A percentile compares a stretch with the other conserved stretches of the same genome.
These are phyloP conservation scores for Lipomyces starkeyi DNA, from an alignment of 805 yeast species.

Conservation along the genomic window DNA sequence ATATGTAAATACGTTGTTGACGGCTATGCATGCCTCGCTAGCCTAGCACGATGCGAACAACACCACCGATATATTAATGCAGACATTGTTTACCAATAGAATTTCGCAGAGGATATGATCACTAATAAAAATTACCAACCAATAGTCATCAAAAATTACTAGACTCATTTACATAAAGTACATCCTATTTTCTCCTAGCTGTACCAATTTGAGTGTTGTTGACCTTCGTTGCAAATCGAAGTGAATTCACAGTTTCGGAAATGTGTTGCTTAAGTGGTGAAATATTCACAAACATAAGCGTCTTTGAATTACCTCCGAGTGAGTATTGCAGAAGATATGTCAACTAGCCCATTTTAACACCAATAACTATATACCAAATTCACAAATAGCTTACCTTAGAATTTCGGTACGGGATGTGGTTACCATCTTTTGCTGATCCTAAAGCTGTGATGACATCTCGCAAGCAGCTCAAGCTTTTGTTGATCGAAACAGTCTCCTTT, in stretches of 20 bases:
- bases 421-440: constrained; percentile 48
- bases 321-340: constrained; percentile 87
- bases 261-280: constrained; percentile 69
- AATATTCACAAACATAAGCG: constrained; percentile 89
- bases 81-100: neutral
- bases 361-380: neutral
- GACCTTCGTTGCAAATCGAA: constrained; percentile 80
- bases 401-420: constrained; percentile 70
- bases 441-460: constrained; percentile 88
- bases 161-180: neutral
- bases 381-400: constrained; percentile 52
- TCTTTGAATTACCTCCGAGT: constrained; percentile 82
- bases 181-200: constrained; percentile 27
- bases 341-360: constrained; percentile 45
- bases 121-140: neutral
- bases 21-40: neutral
- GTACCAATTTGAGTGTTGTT: constrained; percentile 42
- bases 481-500: constrained; percentile 86
- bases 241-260: constrained; percentile 80
- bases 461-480: constrained; percentile 81
- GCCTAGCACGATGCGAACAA: neutral
- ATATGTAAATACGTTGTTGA: neutral
- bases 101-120: neutral
- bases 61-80: neutral
- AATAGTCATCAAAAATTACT: neutral